Base-by-base conservation (phyloP, 441 rosid species). In the Jatropha podagrica region DNA sequence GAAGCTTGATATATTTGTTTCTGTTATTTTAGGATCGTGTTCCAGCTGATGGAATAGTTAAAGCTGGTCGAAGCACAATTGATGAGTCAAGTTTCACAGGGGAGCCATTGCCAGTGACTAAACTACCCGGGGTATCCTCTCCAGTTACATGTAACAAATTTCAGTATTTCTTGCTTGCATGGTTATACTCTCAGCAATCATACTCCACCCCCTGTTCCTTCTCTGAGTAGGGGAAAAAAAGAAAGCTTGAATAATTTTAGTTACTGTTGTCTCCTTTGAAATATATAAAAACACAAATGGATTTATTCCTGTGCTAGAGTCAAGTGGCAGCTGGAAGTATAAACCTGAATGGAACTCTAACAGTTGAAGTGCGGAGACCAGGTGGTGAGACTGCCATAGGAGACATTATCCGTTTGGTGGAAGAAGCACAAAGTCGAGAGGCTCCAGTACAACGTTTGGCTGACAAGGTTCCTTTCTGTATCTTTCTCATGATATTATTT, bases 21-120 rank as follows among this genome's bases (percentile, higher is more conserved):
- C 37, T 75, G 18, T 82, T 73, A 32, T 73, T 77, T 65, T 79
- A 93, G 99, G 99, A 95, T 79, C 91, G 96, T 73, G 85, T 93
- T 79, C 99, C 99, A 56, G 96, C 95, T 37, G 99, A 95, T 84
- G 99, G 97, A 76, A 81, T 89, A 49, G 98, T 93, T 80, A 93
- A 80, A 90, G 92, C 93, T 63, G 99, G 99, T 77, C 92, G 97
- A 87, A 95, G 99, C 80, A 82, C 92, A 41, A 82, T 95, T 78
- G 97, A 95, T 71, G 99, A 93, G 82, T 93, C 99, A 76, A 92
- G 96, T 86, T 95, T 95, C 83, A 93, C 98, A 11, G 99, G 99
- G 77, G 99, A 95, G 89, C 97, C 98, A 66, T 79, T 95, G 90
- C 98, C 98, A 42, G 97, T 87, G 78, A 95, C 96, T 76, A 95